Percentiles rank a stretch among this genome's conserved stretches.
Conservation (phyloP, 2,329 filamentous ascomycete species). For the Penicillium sp. region DNA sequence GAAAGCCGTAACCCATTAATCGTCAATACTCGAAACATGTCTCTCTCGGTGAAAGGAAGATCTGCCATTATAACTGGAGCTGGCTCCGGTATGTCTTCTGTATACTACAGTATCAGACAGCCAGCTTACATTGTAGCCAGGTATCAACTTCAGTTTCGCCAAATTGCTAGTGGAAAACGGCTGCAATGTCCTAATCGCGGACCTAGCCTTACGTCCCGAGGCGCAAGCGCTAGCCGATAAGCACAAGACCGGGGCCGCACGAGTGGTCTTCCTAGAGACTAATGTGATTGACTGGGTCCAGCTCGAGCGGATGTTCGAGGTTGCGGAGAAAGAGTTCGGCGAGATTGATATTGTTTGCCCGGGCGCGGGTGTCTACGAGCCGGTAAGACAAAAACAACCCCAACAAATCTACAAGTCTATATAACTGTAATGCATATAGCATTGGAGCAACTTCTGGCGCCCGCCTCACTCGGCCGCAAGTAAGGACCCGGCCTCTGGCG, state of each 20-base stretch:
- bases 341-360: slow-evolving; percentile 50
- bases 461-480: slow-evolving; percentile 45
- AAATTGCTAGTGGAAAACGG: slow-evolving; percentile 45
- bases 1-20: not conserved
- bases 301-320: slow-evolving; percentile 51
- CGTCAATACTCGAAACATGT: slow-evolving; percentile 28
- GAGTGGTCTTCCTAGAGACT: slow-evolving; percentile 48
- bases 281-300: slow-evolving; percentile 53
- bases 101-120: not conserved
- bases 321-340: slow-evolving; percentile 51
- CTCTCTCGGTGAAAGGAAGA: slow-evolving; percentile 45
- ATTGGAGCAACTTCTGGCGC: slow-evolving; percentile 53
- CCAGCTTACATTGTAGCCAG: slow-evolving; percentile 25
- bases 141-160: slow-evolving; percentile 49
- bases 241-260: slow-evolving; percentile 34
- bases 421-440: slow-evolving; percentile 27
- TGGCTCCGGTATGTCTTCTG: slow-evolving; percentile 48
- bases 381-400: slow-evolving; percentile 29
- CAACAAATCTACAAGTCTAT: not conserved
- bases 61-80: slow-evolving; percentile 57
- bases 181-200: slow-evolving; percentile 50
- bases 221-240: slow-evolving; percentile 43
- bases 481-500: slow-evolving; percentile 40
- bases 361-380: slow-evolving; percentile 48
- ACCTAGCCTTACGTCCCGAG: slow-evolving; percentile 47